phyloP scores from a whole-genome alignment of 768 basidiomycete species.

The Leccinum obscurum region DNA sequence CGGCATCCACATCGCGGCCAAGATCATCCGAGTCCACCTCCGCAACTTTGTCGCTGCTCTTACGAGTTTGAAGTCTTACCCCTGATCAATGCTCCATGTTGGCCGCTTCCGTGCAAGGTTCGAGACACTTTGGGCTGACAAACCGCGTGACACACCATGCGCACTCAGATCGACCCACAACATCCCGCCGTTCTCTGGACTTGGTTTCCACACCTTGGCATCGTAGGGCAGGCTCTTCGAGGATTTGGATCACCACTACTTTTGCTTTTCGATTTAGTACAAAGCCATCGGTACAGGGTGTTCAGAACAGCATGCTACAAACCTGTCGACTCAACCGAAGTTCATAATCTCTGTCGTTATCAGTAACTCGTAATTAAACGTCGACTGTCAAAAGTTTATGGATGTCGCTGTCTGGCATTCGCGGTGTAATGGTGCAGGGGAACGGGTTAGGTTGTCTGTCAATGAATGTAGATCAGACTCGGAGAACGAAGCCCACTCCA shows the following conservation, averaged over 20 bases:
- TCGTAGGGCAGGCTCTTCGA: background rate
- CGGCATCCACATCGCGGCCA: constrained; percentile 19
- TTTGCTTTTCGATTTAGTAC: background rate
- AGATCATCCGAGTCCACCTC: constrained; percentile 18
- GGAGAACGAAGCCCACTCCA: too few relatives aligned
- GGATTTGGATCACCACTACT: background rate
- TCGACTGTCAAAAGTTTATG: background rate
- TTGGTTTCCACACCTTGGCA: background rate
- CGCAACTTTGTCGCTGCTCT: constrained; percentile 19
- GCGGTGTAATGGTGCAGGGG: constrained; percentile 17
- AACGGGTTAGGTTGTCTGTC: constrained; percentile 16
- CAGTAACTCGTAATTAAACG: background rate
- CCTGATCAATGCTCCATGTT: constrained; percentile 12
- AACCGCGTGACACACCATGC: background rate
- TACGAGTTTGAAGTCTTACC: constrained; percentile 6
- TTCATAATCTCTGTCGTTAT: background rate
- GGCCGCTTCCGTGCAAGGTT: constrained; percentile 21
- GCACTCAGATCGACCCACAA: too few relatives aligned
- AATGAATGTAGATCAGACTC: background rate
- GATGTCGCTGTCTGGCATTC: constrained; percentile 2
- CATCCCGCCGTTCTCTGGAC: too few relatives aligned
- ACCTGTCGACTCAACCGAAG: background rate
- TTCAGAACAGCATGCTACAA: background rate
- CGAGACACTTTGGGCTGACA: constrained; percentile 21
- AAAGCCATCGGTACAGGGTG: background rate